These are phyloP conservation scores for Dryadomyces quercus-mongolicae DNA, from an alignment of 2,329 filamentous ascomycete species.

Conservation along the genomic window DNA sequence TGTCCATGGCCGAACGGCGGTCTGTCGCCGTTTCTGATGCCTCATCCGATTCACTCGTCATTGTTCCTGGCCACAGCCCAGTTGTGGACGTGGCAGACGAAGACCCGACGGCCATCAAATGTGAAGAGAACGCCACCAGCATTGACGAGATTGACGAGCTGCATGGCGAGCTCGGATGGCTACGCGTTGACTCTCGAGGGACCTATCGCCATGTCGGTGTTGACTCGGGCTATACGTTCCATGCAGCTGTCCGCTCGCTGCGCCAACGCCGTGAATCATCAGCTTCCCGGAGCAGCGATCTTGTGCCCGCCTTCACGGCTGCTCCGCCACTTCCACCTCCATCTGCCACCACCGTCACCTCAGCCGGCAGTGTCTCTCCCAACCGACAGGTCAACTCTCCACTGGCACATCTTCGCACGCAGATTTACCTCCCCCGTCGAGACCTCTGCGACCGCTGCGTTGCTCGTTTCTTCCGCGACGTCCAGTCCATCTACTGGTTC, in stretches of 20 bases:
- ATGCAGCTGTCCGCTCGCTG: conserved; percentile 15
- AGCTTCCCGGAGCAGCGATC: conserved; percentile 3
- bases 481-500: conserved; percentile 18
- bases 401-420: conserved; percentile 1
- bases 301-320: conserved; percentile 11
- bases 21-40: neutral
- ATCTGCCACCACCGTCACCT: conserved; percentile 8
- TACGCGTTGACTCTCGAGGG: conserved; percentile 13
- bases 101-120: neutral
- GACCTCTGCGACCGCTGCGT: conserved; percentile 17
- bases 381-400: neutral
- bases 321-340: conserved; percentile 12
- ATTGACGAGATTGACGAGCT: conserved; percentile 14
- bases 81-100: neutral
- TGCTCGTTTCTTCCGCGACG: conserved; percentile 16
- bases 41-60: conserved; percentile 6
- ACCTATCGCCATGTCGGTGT: conserved; percentile 14
- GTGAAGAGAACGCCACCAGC: conserved; percentile 4
- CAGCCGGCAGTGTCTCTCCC: neutral
- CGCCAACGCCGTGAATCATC: conserved; percentile 8
- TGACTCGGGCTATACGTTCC: conserved; percentile 15
- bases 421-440: conserved; percentile 16
- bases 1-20: neutral
- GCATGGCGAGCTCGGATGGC: conserved; percentile 14
- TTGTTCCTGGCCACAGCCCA: conserved; percentile 1